Evolutionary conservation across 2,329 filamentous ascomycete genomes (phyloP).

Genomic region (Phialophora chinensis): DNA sequence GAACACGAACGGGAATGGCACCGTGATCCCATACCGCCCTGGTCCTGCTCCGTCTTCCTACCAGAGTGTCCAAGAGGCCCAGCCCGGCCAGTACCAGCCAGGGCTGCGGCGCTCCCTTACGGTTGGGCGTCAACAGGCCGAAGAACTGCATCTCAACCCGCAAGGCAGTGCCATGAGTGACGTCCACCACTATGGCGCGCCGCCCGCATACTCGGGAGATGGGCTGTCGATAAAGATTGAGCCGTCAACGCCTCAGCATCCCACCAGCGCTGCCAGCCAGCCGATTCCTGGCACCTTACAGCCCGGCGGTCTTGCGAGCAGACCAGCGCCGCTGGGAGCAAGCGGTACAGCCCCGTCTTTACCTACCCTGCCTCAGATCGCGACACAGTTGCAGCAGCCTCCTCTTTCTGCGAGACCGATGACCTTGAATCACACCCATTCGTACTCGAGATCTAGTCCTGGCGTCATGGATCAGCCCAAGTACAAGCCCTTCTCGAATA

Average conservation of each 20-base stretch:
- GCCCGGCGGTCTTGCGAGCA: conserved; percentile 55
- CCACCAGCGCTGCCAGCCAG: conserved; percentile 44
- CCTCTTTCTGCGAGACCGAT: conserved; percentile 69
- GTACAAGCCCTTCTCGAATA: conserved; percentile 67
- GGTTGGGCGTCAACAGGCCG: conserved; percentile 52
- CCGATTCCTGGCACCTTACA: conserved; percentile 67
- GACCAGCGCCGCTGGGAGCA: conserved; percentile 59
- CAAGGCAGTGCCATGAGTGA: conserved; percentile 49
- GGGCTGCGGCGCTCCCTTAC: conserved; percentile 51
- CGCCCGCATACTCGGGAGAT: conserved; percentile 56
- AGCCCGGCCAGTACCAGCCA: conserved; percentile 29
- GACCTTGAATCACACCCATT: conserved; percentile 69
- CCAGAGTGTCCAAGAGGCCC: conserved; percentile 21
- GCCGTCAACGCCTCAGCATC: conserved; percentile 58
- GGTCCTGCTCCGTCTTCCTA: conserved; percentile 30
- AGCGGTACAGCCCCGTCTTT: conserved; percentile 64
- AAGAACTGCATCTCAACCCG: conserved; percentile 62
- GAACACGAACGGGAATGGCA: conserved; percentile 34
- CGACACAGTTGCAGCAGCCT: conserved; percentile 51
- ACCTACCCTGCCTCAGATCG: conserved; percentile 61
- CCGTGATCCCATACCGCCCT: conserved; percentile 36
- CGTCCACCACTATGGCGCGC: conserved; percentile 57
- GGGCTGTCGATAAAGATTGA: conserved; percentile 66
- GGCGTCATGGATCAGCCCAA: conserved; percentile 65
- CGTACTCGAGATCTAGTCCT: conserved; percentile 85